Evolutionary conservation across 1,284 basidiomycete genomes (phyloP).

Genomic region (Cutaneotrichosporon arboriforme): DNA sequence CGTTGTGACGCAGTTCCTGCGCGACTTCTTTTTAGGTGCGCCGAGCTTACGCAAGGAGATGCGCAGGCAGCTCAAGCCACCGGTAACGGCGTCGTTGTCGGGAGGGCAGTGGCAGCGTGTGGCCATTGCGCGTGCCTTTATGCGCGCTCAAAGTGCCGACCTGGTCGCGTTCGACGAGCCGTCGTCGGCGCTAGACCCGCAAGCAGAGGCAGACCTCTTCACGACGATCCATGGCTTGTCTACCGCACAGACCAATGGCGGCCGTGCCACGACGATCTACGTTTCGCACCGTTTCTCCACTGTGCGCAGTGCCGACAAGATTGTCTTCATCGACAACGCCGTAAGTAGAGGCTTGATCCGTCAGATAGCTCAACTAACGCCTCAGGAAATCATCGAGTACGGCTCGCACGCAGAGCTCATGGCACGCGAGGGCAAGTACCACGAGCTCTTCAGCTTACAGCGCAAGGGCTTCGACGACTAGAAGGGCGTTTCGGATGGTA

Average conservation of each 20-base stretch:
- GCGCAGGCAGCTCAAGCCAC: background rate
- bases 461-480: constrained; percentile 11
- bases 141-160: constrained; percentile 50
- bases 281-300: constrained; percentile 66
- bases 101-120: constrained; percentile 70
- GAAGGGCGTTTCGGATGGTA: too few relatives aligned
- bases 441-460: constrained; percentile 33
- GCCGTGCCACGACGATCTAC: constrained; percentile 64
- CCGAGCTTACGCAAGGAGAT: too few relatives aligned
- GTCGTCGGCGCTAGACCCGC: constrained; percentile 63
- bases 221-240: constrained; percentile 37
- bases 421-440: constrained; percentile 37
- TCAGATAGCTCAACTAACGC: constrained; percentile 5
- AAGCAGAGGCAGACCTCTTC: constrained; percentile 70
- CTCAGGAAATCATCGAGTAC: constrained; percentile 59
- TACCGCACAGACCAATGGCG: constrained; percentile 6
- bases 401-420: constrained; percentile 71
- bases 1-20: background rate
- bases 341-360: too few relatives aligned
- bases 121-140: constrained; percentile 76
- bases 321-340: constrained; percentile 78
- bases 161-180: constrained; percentile 58
- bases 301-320: constrained; percentile 34
- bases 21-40: too few relatives aligned
- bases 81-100: constrained; percentile 27